Conservation (phyloP, 305 asterid species). For the Plantago rigida region DNA sequence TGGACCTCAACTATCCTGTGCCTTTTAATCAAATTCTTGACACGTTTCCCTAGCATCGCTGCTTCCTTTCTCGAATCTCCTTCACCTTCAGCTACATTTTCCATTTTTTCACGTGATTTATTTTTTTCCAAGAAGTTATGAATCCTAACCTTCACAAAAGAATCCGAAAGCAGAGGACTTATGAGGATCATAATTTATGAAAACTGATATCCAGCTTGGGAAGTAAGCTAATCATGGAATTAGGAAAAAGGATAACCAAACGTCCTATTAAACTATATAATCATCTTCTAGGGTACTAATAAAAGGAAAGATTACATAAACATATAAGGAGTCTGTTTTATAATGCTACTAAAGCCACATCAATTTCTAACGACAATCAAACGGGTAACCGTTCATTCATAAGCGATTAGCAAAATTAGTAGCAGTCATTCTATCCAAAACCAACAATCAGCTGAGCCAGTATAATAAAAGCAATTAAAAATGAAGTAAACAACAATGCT, state of each 20-base stretch:
- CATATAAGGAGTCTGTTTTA: too few relatives aligned
- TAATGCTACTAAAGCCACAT: too few relatives aligned
- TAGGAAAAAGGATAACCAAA: background rate
- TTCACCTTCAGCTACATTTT: slow-evolving; percentile 34
- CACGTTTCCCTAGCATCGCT: slow-evolving; percentile 53
- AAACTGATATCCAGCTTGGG: slow-evolving; percentile 3
- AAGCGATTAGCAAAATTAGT: too few relatives aligned
- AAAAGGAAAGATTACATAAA: too few relatives aligned
- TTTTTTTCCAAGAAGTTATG: slow-evolving; percentile 74
- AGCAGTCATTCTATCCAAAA: too few relatives aligned
- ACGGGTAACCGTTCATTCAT: too few relatives aligned
- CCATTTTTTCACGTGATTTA: slow-evolving; percentile 33
- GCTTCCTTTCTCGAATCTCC: slow-evolving; percentile 45
- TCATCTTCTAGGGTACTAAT: too few relatives aligned
- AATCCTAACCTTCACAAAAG: slow-evolving; percentile 56
- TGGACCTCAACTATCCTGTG: slow-evolving; percentile 56
- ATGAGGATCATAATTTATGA: slow-evolving; percentile 16
- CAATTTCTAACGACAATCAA: too few relatives aligned
- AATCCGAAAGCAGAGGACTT: slow-evolving; percentile 18
- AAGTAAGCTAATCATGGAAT: background rate
- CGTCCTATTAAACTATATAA: too few relatives aligned
- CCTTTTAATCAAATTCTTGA: slow-evolving; percentile 56
- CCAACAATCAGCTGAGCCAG: too few relatives aligned
- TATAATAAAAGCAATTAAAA: too few relatives aligned
- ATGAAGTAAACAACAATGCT: too few relatives aligned